phyloP scores from a whole-genome alignment of 2,329 filamentous ascomycete species.

The Fusarium concolor region DNA sequence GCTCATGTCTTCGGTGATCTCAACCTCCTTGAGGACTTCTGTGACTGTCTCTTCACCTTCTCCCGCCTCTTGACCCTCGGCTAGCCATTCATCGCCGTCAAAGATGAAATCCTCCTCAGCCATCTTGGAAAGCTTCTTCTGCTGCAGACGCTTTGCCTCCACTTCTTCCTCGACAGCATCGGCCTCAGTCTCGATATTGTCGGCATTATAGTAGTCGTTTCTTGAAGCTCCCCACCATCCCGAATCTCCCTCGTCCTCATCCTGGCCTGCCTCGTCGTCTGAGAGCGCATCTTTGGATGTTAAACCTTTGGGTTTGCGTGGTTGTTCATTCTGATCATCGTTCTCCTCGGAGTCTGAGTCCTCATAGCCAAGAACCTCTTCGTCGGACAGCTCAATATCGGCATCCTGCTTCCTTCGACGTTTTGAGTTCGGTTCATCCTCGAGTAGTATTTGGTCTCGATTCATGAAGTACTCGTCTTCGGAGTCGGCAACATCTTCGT shows the following conservation, averaged over 20 bases:
- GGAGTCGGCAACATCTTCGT: constrained; percentile 89
- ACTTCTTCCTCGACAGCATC: constrained; percentile 89
- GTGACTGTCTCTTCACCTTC: constrained; percentile 74
- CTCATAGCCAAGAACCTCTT: constrained; percentile 67
- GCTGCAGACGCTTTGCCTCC: constrained; percentile 87
- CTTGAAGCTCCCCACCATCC: constrained; percentile 89
- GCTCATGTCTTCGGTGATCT: constrained; percentile 83
- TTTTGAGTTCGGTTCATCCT: constrained; percentile 84
- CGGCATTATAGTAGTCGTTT: constrained; percentile 93
- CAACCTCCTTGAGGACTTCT: constrained; percentile 85
- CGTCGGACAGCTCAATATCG: constrained; percentile 71
- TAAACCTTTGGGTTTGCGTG: constrained; percentile 49
- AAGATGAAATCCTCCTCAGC: constrained; percentile 93
- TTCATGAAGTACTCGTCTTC: constrained; percentile 94
- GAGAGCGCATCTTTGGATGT: constrained; percentile 49
- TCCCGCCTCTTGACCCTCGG: constrained; percentile 62
- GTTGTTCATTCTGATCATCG: neutral
- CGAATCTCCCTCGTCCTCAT: constrained; percentile 67
- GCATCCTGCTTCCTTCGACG: constrained; percentile 79
- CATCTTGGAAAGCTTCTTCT: constrained; percentile 92
- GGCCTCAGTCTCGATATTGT: constrained; percentile 73
- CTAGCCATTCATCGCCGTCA: constrained; percentile 87
- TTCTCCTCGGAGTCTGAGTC: constrained; percentile 61
- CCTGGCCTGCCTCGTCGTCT: constrained; percentile 68
- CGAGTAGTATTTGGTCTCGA: constrained; percentile 85